Base-by-base conservation (phyloP, 2,329 filamentous ascomycete species). In the Teratosphaeria pseudoeucalypti region DNA sequence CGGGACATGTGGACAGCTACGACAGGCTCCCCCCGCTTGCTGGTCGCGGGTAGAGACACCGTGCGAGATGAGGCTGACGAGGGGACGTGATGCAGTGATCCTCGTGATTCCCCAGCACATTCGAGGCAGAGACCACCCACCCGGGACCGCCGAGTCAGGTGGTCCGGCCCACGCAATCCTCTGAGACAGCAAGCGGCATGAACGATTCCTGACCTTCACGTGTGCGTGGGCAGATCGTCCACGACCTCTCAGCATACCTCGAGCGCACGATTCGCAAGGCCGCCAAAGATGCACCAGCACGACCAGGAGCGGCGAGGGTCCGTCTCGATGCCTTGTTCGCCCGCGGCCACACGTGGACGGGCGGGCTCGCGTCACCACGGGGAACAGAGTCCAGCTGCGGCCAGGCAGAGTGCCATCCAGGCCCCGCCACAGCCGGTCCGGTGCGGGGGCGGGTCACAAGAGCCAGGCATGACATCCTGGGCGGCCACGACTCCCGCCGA, bases 401-500 rank as follows among this genome's bases (percentile, higher is more conserved):
- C 26, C 34, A 32, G 27, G 27, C 27, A 37, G 4, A 54, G 32
- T 54, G 27, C n/a, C 53, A 19, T 63, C 56, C 63, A 61, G 52
- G 58, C 61, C 56, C 59, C 56, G 58, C 60, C 63, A 53, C 59
- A 61, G 56, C 61, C 62, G 56, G 65, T 68, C 65, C 64, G 63
- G 14, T 60, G 58, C 57, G 56, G 60, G 54, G 60, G 60, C 59
- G 62, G 53, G 56, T 65, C 65, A 66, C 66, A 65, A 60, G 67
- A 62, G 59, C 56, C 58, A 52, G 63, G 60, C 58, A 62, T 63
- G 63, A 62, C 63, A 60, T 62, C 54, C 27, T 56, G 47, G 52
- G 29, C 56, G 43, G 39, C n/a, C 52, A 37, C 57, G 49, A 57
- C 58, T 52, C 14, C 26, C 3, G 23, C 55, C 11, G 34, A 56